These are phyloP conservation scores for Canariomyces notabilis DNA, from an alignment of 2,329 filamentous ascomycete species.

Conservation along the genomic window DNA sequence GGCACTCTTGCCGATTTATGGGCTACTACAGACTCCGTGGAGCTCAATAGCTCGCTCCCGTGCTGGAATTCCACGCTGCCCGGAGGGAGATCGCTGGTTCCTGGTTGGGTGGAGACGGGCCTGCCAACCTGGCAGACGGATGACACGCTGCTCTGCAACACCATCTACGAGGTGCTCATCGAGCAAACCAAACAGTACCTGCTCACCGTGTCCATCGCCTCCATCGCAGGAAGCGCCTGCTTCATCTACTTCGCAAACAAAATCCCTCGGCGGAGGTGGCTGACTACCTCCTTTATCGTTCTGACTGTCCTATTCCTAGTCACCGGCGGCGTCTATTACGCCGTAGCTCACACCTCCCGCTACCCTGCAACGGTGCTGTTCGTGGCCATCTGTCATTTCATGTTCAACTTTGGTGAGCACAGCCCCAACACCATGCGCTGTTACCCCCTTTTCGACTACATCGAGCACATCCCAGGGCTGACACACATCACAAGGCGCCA, in stretches of 20 bases:
- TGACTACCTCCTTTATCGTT: slow-evolving; percentile 45
- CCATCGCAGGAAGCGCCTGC: slow-evolving; percentile 45
- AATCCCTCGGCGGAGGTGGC: slow-evolving; percentile 44
- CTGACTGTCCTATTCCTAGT: slow-evolving; percentile 44
- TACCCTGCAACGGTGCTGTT: slow-evolving; percentile 45
- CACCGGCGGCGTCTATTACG: slow-evolving; percentile 47
- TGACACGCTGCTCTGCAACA: slow-evolving; percentile 43
- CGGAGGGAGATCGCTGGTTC: slow-evolving; percentile 41
- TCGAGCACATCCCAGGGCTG: neutral
- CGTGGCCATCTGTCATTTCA: slow-evolving; percentile 49
- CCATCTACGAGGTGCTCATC: slow-evolving; percentile 47
- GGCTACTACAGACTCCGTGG: slow-evolving; percentile 33
- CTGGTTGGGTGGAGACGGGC: slow-evolving; percentile 35
- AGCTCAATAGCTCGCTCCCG: slow-evolving; percentile 35
- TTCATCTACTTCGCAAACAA: slow-evolving; percentile 45
- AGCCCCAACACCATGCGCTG: too few relatives aligned
- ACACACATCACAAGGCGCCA: slow-evolving; percentile 40
- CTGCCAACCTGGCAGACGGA: slow-evolving; percentile 49
- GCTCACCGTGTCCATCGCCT: slow-evolving; percentile 47
- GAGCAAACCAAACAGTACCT: slow-evolving; percentile 50
- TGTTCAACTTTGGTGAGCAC: slow-evolving; percentile 49
- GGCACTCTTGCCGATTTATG: slow-evolving; percentile 40
- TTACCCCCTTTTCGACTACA: neutral
- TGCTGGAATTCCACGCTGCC: slow-evolving; percentile 45
- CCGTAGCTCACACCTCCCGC: slow-evolving; percentile 37